These are phyloP conservation scores for Juncus effusus DNA, from an alignment of 176 grass and related monocot genomes.

Conservation along the genomic window DNA sequence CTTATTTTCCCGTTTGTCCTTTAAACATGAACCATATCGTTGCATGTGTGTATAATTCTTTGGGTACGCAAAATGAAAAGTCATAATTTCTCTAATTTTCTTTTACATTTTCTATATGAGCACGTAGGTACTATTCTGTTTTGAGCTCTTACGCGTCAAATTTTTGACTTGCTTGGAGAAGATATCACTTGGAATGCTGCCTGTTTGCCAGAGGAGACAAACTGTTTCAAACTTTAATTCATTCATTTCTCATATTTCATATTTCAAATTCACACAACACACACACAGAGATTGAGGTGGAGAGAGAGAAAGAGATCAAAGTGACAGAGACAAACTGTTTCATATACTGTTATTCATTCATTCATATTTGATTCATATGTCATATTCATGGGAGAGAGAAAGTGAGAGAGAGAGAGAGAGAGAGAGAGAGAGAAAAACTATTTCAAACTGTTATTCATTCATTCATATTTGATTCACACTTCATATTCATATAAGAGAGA, in stretches of 20 bases:
- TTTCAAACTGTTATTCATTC: too few species aligned
- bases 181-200: conserved; percentile 35
- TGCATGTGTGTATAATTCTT: too few species aligned
- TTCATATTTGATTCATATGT: too few species aligned
- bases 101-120: too few species aligned
- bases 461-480: too few species aligned
- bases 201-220: conserved; percentile 27
- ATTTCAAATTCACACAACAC: neutral
- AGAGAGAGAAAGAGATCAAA: conserved; percentile 23
- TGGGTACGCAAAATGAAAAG: too few species aligned
- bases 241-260: conserved; percentile 22
- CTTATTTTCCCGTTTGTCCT: too few species aligned
- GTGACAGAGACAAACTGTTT: conserved; percentile 19
- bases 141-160: conserved; percentile 22
- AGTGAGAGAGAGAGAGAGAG: conserved; percentile 40
- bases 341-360: too few species aligned
- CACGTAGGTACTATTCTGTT: neutral
- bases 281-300: neutral
- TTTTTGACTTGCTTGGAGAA: conserved; percentile 25
- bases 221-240: conserved; percentile 33
- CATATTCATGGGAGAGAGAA: neutral
- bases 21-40: too few species aligned
- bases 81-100: too few species aligned
- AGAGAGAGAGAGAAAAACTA: conserved; percentile 30
- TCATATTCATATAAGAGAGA: neutral